Percentiles rank a stretch among this genome's conserved stretches.
These are phyloP conservation scores for Rhynchosporium agropyri DNA, from an alignment of 2,329 filamentous ascomycete genomes.

Conservation along the genomic window DNA sequence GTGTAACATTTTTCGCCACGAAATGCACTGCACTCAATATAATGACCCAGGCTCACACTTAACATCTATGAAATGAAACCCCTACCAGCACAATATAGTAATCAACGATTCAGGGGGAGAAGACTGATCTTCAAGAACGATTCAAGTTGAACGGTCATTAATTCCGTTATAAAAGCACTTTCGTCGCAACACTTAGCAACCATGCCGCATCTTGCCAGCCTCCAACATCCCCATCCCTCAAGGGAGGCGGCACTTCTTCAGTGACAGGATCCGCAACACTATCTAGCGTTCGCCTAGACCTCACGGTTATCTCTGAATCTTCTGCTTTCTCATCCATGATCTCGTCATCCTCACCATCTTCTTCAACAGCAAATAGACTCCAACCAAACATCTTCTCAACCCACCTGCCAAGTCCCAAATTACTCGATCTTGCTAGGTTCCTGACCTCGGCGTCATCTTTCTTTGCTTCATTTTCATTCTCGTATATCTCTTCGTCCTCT, in stretches of 20 bases:
- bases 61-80: too few species aligned
- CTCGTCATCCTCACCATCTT: conserved; percentile 56
- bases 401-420: conserved; percentile 58
- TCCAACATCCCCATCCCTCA: conserved; percentile 56
- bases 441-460: conserved; percentile 62
- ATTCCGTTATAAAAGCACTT: conserved; percentile 36
- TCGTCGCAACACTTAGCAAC: conserved; percentile 62
- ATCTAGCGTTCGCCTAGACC: conserved; percentile 32
- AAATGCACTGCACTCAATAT: too few species aligned
- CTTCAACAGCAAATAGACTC: conserved; percentile 64
- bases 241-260: conserved; percentile 52
- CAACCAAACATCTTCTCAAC: conserved; percentile 61
- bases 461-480: conserved; percentile 53
- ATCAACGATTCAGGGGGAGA: too few species aligned
- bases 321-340: conserved; percentile 45
- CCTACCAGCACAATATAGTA: too few species aligned
- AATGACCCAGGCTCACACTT: too few species aligned
- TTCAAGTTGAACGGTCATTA: not conserved
- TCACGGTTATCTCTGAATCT: conserved; percentile 36
- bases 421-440: conserved; percentile 57
- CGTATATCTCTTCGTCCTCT: conserved; percentile 59
- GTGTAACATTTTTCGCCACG: not conserved
- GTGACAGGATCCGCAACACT: conserved; percentile 40
- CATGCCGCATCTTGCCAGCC: conserved; percentile 70
- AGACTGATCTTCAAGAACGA: not conserved